phyloP scores from a whole-genome alignment of 352 stramenopile genomes.

The Globisporangium cystogenes region DNA sequence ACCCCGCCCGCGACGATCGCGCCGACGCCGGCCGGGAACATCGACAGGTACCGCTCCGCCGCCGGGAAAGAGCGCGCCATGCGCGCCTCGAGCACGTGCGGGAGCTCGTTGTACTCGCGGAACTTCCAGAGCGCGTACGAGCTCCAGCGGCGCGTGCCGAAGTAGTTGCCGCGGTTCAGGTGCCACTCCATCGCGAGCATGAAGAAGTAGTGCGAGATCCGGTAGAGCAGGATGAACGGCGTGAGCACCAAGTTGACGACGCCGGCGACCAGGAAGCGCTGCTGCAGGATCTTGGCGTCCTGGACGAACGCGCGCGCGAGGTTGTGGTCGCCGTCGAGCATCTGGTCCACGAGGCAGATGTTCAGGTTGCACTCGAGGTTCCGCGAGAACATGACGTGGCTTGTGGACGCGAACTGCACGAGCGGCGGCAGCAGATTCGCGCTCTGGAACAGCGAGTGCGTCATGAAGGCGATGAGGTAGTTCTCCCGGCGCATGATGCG shows the following conservation, averaged over 20 bases:
- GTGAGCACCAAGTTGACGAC: constrained; percentile 94
- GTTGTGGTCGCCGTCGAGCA: constrained; percentile 89
- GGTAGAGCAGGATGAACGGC: constrained; percentile 97
- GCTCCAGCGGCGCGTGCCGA: constrained; percentile 94
- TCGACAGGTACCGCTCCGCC: constrained; percentile 91
- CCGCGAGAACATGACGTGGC: constrained; percentile 80
- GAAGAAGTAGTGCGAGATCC: constrained; percentile 96
- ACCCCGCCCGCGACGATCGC: constrained; percentile 90
- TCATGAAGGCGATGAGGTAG: constrained; percentile 98
- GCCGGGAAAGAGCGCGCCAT: constrained; percentile 90
- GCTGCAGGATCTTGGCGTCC: constrained; percentile 89
- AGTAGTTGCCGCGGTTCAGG: constrained; percentile 87
- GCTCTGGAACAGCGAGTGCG: constrained; percentile 92
- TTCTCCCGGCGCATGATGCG: constrained; percentile 99
- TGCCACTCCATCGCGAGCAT: constrained; percentile 96
- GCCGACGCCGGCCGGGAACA: constrained; percentile 90
- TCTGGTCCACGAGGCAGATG: constrained; percentile 95
- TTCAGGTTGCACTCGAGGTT: constrained; percentile 95
- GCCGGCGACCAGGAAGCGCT: constrained; percentile 92
- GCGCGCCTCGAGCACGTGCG: constrained; percentile 94
- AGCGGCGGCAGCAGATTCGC: constrained; percentile 60
- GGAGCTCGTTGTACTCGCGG: constrained; percentile 98
- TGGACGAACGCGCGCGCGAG: constrained; percentile 87
- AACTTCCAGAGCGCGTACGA: constrained; percentile 89
- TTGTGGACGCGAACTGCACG: constrained; percentile 67